Evolutionary conservation across 2,329 filamentous ascomycete genomes (phyloP), one percentile per base, ranked within the genome.

Genomic region (Chaetomiaceae sp.): DNA sequence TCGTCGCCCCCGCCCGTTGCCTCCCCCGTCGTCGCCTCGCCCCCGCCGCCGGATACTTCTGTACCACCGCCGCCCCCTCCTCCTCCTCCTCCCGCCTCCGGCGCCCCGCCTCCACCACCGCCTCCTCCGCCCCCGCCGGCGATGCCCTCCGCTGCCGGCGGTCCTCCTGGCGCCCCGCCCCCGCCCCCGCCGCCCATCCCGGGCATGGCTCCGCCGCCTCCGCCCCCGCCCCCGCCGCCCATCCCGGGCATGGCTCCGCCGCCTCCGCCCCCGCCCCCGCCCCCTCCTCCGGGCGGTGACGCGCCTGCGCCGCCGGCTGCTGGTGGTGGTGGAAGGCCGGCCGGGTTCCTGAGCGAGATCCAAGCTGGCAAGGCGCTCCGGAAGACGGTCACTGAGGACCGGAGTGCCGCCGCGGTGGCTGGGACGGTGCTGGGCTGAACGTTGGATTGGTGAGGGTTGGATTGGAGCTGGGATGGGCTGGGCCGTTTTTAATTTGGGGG

Each of bases 351-450:
- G 53, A 83, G 82, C 49, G 81, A 95, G 63, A 97, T 98, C 51
- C 83, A 91, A 62, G 69, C 80, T 52, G 91, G 93, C 35, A 89
- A 67, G 66, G 67, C 81, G 3, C 70, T 98, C 62, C 89, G 77
- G 73, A 97, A 97, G 75, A 88, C 89, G 19, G 72, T 84, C 64
- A 97, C 93, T 1, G 90, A 88, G 66, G 93, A 98, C 66, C 83
- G 83, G 65, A 96, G 90, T 66, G 67, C 58, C 38, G 77, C 87
- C 42, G 65, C 81, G 42, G 73, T 83, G 48, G 86, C 88, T 18
- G 91, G 91, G n/a, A 79, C 81, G 50, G 90, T 96, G 49, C 65
- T 81, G 64, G 71, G 70, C 51, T 79, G 68, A 62, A n/a, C n/a
- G n/a, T n/a, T n/a, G n/a, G n/a, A n/a, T n/a, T n/a, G n/a, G n/a